phyloP scores from a whole-genome alignment of 108 stramenopile genomes.

The Phaeodactylum tricornutum region DNA sequence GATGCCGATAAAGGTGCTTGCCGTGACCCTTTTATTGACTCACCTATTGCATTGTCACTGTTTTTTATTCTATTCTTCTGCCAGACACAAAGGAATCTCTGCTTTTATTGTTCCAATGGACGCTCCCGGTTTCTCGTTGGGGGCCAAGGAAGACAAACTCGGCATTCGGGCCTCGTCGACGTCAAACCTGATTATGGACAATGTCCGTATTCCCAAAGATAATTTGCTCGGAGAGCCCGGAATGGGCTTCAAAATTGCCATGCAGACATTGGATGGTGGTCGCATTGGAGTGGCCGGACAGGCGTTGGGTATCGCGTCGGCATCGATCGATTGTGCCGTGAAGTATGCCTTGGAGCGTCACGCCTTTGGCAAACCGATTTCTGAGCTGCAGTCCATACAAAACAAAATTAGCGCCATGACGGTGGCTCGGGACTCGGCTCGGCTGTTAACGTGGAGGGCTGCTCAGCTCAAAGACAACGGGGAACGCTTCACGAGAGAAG shows the following conservation, averaged over 20 bases:
- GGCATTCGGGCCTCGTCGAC: slow-evolving; percentile 95
- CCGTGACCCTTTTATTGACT: background rate
- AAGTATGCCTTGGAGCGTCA: slow-evolving; percentile 87
- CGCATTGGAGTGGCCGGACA: slow-evolving; percentile 96
- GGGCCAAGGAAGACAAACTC: slow-evolving; percentile 96
- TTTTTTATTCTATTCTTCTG: background rate
- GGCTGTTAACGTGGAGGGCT: slow-evolving; percentile 93
- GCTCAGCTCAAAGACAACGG: slow-evolving; percentile 86
- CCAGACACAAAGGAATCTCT: slow-evolving; percentile 90
- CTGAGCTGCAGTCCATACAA: slow-evolving; percentile 91
- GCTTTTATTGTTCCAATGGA: slow-evolving; percentile 84
- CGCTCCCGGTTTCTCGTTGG: slow-evolving; percentile 84
- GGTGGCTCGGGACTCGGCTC: slow-evolving; percentile 78
- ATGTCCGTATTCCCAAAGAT: slow-evolving; percentile 74
- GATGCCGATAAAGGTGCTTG: background rate
- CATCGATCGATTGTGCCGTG: slow-evolving; percentile 92
- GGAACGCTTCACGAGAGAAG: slow-evolving; percentile 79
- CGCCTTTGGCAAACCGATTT: slow-evolving; percentile 93
- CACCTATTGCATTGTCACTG: too few species aligned
- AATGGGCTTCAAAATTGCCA: slow-evolving; percentile 94
- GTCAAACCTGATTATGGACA: slow-evolving; percentile 91
- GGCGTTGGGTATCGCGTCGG: slow-evolving; percentile 88
- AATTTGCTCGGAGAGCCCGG: slow-evolving; percentile 79
- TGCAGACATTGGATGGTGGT: slow-evolving; percentile 93
- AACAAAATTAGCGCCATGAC: slow-evolving; percentile 83